Evolutionary conservation across 805 yeast species (phyloP), one percentile per base, ranked within the genome.

Genomic region (Ogataea trehaloabstinens): DNA sequence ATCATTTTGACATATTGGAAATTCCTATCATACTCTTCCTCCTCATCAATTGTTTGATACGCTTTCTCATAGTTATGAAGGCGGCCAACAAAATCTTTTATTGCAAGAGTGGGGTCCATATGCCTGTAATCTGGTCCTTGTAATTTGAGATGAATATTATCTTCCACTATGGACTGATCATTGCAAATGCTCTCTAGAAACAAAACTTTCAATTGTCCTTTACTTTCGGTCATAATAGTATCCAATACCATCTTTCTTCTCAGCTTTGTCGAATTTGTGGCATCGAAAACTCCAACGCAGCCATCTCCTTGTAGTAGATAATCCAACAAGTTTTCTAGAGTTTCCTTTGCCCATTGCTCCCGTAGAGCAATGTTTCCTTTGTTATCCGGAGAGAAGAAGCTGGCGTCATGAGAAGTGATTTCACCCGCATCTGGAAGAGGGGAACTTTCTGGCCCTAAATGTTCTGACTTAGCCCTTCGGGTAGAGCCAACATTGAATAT

Each of bases 401-500:
- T 82, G 2, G 97, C 96, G 41, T 77, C 76, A 51, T 91, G 97
- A 13, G 65, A 56, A 3, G 64, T 46, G 28, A 46, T 28, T 13
- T 31, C 32, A 2, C 29, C 28, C 4, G 51, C 43, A 44, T 74
- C 82, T 0, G 80, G 76, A 22, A 78, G 56, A 5, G 95, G 95
- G 6, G 72, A 70, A 20, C 63, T 68, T 20, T 86, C 84, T 1
- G 93, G 93, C 0, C 93, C 93, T 7, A 74, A 70, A 41, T 72
- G 68, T 24, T 70, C 67, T 10, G 77, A 74, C 46, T 85, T 89
- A 47, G 79, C 77, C 54, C 98, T 73, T 53, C 99, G 74, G 0
- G 97, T 91, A 53, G 93, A 86, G 1, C 99, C 99, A 21, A 93
- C 99, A 56, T 91, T 91, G 68, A 93, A 91, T 7, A 91, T 90